Percentiles rank a stretch among this genome's conserved stretches.
These are phyloP conservation scores for barley (Hordeum vulgare) DNA, from an alignment of 176 grass and related monocot species.

Conservation along the genomic window MorexV3_pseudomolecules_assembly NC_058523.1:229155687-229156186, in stretches of 20 bases:
- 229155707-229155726: conserved; percentile 14
- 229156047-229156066: conserved; percentile 2
- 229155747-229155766: conserved; percentile 10
- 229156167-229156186: not conserved
- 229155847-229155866: conserved; percentile 7
- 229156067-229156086: conserved; percentile 29
- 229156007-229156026: not conserved
- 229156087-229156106: conserved; percentile 1
- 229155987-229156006: not conserved
- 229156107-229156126: not conserved
- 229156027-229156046: not conserved
- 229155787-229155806: not conserved
- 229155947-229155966: conserved; percentile 4
- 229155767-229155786: conserved; percentile 4
- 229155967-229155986: conserved; percentile 25
- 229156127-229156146: conserved; percentile 5
- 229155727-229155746: conserved; percentile 27
- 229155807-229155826: conserved; percentile 21
- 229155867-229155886: conserved; percentile 18
- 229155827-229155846: not conserved
- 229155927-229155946: conserved; percentile 28
- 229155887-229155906: conserved; percentile 27
- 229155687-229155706: conserved; percentile 8
- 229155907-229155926: conserved; percentile 23
- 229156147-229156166: conserved; percentile 15